Base-by-base conservation (phyloP, 306 rosid genomes). In the Inga leiocalycina region DNA sequence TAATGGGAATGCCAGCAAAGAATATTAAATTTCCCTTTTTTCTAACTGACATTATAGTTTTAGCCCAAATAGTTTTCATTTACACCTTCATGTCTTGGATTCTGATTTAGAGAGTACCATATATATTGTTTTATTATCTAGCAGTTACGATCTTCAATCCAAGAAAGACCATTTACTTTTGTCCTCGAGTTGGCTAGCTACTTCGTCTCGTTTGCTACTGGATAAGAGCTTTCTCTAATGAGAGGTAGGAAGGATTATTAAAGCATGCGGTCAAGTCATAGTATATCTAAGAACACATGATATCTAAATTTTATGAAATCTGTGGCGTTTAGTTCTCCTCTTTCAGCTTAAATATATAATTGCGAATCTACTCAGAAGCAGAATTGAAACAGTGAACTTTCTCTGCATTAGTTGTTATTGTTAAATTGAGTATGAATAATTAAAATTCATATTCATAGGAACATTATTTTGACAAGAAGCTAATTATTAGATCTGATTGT, bases 401-500 rank as follows among this genome's bases (percentile, higher is more conserved):
- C 41, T 22, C 35, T 17, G 37, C 27, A 16, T 74, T 48, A 56
- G 7, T 74, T 48, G 19, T 80, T 75, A n/a, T 32, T 54, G 69
- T 22, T 32, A 16, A 79, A 84, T n/a, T 79, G 64, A 66, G 37
- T 80, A 5, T 22, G 3, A 67, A 59, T 72, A 43, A 37, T 64
- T 77, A 64, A 24, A 72, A 44, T 78, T 78, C 54, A 69, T 83
- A 65, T 78, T 54, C 15, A 22, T 43, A 37, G 48, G 61, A 85
- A 72, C 48, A 20, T 82, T 45, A 48, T 57, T 49, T 76, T 74
- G 67, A 74, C 48, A 54, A 80, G 76, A 70, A 80, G 71, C 74
- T 79, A 68, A 85, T 65, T 74, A 48, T 75, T 85, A 79, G 71
- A 35, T 78, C 84, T 83, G 80, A 73, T 83, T 85, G 74, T 88